Conservation (phyloP, 2,329 filamentous ascomycete species). For the Bipolaris victoriae region DNA sequence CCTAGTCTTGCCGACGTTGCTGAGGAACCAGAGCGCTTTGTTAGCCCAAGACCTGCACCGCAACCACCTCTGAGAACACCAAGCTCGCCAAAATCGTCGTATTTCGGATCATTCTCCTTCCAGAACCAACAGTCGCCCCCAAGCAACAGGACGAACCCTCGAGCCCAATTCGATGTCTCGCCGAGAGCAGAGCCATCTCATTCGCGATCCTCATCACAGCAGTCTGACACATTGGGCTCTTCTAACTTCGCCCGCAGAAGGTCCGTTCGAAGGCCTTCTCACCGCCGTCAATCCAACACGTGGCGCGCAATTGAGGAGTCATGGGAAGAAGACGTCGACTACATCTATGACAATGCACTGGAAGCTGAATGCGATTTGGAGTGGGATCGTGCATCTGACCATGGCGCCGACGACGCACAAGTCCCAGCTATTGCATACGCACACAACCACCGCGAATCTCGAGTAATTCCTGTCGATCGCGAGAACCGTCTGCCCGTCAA, state of each 20-base stretch:
- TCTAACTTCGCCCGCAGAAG: conserved; percentile 41
- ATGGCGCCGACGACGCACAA: conserved; percentile 46
- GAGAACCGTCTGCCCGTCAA: conserved; percentile 25
- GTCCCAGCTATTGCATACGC: conserved; percentile 9
- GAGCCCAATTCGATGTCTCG: conserved; percentile 33
- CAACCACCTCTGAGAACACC: conserved; percentile 35
- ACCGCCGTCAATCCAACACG: conserved; percentile 42
- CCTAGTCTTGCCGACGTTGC: conserved; percentile 46
- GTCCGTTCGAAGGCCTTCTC: conserved; percentile 28
- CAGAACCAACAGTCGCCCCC: conserved; percentile 32
- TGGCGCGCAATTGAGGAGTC: conserved; percentile 51
- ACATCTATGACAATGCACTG: conserved; percentile 65
- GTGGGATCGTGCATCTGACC: conserved; percentile 54
- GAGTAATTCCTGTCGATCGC: conserved; percentile 9
- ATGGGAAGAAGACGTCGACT: conserved; percentile 69
- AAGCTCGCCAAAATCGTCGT: conserved; percentile 35
- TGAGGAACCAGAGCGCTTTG: conserved; percentile 46
- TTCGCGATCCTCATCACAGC: conserved; percentile 47
- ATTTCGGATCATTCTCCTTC: conserved; percentile 39
- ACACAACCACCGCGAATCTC: conserved; percentile 12
- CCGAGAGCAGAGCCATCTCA: conserved; percentile 31
- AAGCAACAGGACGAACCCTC: conserved; percentile 20
- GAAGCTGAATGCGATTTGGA: conserved; percentile 67
- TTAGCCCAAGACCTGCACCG: conserved; percentile 44
- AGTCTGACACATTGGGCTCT: conserved; percentile 55